Base-by-base conservation (phyloP, 192 early-diverging fungal genomes). In the Coemansia sp. region DNA sequence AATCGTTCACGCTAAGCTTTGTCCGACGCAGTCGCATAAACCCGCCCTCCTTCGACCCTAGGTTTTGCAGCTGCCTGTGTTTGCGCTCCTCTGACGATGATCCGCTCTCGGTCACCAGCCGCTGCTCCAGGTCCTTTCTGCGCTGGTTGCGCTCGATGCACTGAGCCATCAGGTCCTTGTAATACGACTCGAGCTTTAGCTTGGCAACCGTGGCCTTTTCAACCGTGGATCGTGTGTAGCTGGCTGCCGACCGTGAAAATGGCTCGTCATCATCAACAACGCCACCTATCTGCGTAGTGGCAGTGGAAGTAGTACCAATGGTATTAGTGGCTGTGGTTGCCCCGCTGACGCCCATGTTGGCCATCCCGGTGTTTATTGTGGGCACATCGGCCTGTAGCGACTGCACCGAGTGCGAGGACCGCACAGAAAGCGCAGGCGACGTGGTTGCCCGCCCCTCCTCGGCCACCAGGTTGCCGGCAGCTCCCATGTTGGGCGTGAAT, bases 1-100 rank as follows among this genome's bases (percentile, higher is more conserved):
- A 99, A 82, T 99, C 97, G 45, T 89, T 88, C 6, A 96, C 87
- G 19, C 94, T 91, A 49, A 99, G 75, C 65, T 91, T 88, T 42
- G 93, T 94, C 48, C 98, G 86, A 41, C 96, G 86, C 46, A 99
- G 83, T 56, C 98, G 88, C 74, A 98, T 84, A 75, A 95, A 99
- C 64, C 95, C 91, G 38, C 93, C 93, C 72, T 99, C 98, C 68
- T 95, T 96, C 59, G 90, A 78, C 5, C 94, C 93, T 10, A 94
- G 79, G 19, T 85, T 85, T 38, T 74, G 74, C 72, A 97, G 70
- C 79, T 96, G 94, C 56, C 95, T 85, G 44, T 89, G 85, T 77
- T 93, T 95, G 70, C 92, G 89, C 69, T 98, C 97, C 41, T 93
- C 93, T 7, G 76, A 79, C 10, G 90, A 75, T 19, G 91, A 91